Evolutionary conservation across 2,329 filamentous ascomycete genomes (phyloP).

Genomic region (Trichoderma asperellum): DNA sequence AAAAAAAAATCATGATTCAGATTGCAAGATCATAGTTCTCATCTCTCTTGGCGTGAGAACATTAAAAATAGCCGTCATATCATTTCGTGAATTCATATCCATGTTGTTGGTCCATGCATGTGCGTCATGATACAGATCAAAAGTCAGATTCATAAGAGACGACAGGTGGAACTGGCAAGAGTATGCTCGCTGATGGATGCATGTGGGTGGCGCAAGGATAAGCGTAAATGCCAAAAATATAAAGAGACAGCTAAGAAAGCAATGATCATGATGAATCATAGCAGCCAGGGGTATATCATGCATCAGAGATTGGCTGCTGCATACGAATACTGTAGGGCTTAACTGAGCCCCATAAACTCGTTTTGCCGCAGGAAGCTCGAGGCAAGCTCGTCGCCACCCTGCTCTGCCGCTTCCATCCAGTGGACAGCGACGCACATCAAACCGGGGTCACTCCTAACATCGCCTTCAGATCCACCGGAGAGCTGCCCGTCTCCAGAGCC

Average conservation of each 20-base stretch:
- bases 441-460: slow-evolving; percentile 74
- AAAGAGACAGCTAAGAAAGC: slow-evolving; percentile 32
- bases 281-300: neutral
- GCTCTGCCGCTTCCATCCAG: slow-evolving; percentile 92
- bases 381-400: slow-evolving; percentile 84
- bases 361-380: slow-evolving; percentile 78
- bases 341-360: slow-evolving; percentile 46
- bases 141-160: neutral
- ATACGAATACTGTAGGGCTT: slow-evolving; percentile 30
- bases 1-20: neutral
- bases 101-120: neutral
- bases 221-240: slow-evolving; percentile 29
- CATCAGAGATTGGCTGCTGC: neutral
- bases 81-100: slow-evolving; percentile 24
- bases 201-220: slow-evolving; percentile 8
- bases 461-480: slow-evolving; percentile 45
- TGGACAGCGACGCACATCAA: slow-evolving; percentile 94
- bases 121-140: slow-evolving; percentile 6
- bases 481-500: slow-evolving; percentile 34
- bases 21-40: neutral
- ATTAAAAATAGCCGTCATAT: slow-evolving; percentile 13
- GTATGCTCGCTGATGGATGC: slow-evolving; percentile 8
- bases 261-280: slow-evolving; percentile 24
- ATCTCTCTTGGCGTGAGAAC: slow-evolving; percentile 11
- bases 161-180: slow-evolving; percentile 6